Evolutionary conservation across 148 eudicot species (phyloP), one percentile per base, ranked within the genome.

Genomic region (Nepenthes gracilis): DNA sequence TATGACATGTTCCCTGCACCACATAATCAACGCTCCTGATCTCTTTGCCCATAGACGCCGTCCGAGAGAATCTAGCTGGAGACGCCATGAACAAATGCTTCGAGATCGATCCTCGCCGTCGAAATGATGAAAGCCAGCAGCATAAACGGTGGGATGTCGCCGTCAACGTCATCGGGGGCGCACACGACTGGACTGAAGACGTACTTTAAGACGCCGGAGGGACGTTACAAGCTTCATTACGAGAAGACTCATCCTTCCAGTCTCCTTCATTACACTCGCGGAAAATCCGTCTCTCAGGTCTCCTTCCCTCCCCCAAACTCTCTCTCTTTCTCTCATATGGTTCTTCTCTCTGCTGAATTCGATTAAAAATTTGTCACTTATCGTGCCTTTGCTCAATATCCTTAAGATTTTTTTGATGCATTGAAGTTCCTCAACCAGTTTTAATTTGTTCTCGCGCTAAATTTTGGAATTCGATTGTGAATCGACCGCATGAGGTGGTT

Each of bases 131-230:
- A 6, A 6, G 48, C 48, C 57, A 32, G 5, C 57, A 32, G 33
- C 23, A 54, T 6, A 7, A 54, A 54, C 57, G 63, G 47, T 35
- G 67, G 62, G 55, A 58, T 55, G 67, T 37, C 61, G 67, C 10
- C 64, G 34, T 61, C 64, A 48, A 10, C 64, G 64, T 33, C 64
- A 36, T 23, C 64, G 51, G 14, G 53, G 54, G 36, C 64, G 6
- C 52, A 33, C 13, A 50, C 68, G 36, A 65, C 68, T 5, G 75
- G 60, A n/a, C 62, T 77, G 36, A 77, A 77, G 47, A 69, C 69
- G 23, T 69, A 72, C 67, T 77, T 77, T 53, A 77, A 77, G 36
- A 77, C 81, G 45, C 77, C 81, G 6, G 81, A 77, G 54, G 81
- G 81, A 15, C 73, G 77, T 0, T 77, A 72, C 55, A 77, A 77